Evolutionary conservation across 768 basidiomycete species (phyloP).

Genomic region (Agaricus bisporus): DNA sequence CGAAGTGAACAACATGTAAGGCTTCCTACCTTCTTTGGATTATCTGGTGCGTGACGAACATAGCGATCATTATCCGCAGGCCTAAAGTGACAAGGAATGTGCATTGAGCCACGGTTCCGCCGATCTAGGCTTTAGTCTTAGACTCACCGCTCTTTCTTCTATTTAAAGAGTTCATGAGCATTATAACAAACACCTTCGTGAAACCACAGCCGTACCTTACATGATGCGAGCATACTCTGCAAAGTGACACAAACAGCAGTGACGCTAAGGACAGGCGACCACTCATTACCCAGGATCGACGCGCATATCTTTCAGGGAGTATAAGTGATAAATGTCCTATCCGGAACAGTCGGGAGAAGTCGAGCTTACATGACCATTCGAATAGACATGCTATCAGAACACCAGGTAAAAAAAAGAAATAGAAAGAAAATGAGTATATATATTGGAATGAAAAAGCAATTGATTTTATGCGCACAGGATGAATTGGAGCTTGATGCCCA

Average conservation of each 20-base stretch:
- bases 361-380: slow-evolving; percentile 71
- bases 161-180: slow-evolving; percentile 19
- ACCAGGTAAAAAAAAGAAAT: too few relatives aligned
- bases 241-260: slow-evolving; percentile 78
- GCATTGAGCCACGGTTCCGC: not conserved
- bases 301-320: slow-evolving; percentile 63
- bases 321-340: not conserved
- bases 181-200: not conserved
- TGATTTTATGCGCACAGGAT: slow-evolving; percentile 52
- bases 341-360: not conserved
- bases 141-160: slow-evolving; percentile 55
- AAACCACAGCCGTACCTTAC: slow-evolving; percentile 55
- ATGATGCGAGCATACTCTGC: slow-evolving; percentile 90
- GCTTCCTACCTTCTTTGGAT: slow-evolving; percentile 74
- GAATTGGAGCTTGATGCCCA: slow-evolving; percentile 60
- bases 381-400: slow-evolving; percentile 66
- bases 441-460: slow-evolving; percentile 6
- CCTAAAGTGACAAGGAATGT: slow-evolving; percentile 28
- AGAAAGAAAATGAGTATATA: slow-evolving; percentile 1
- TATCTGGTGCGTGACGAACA: slow-evolving; percentile 69
- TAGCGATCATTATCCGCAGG: slow-evolving; percentile 84
- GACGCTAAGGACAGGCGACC: slow-evolving; percentile 86
- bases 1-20: not conserved
- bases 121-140: slow-evolving; percentile 14
- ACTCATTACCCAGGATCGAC: slow-evolving; percentile 83